A percentile compares a stretch with the other conserved stretches of the same genome.
phyloP scores from a whole-genome alignment of 768 basidiomycete genomes.

The Chalciporus piperatus region DNA sequence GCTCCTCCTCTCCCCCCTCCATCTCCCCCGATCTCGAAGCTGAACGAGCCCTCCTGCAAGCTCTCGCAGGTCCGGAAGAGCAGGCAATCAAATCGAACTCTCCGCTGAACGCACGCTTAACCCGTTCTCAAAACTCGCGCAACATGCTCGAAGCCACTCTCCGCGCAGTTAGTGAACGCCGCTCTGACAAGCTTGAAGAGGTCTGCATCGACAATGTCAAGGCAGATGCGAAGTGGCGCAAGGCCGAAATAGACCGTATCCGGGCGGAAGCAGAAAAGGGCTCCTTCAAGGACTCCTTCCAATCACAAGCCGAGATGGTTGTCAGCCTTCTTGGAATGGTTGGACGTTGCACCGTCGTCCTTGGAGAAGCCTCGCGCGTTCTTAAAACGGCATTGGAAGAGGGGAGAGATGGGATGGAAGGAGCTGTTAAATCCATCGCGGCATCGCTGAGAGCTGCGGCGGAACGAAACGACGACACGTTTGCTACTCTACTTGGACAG shows the following conservation, averaged over 20 bases:
- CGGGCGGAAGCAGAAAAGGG: constrained; percentile 66
- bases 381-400: constrained; percentile 40
- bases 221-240: constrained; percentile 61
- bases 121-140: constrained; percentile 68
- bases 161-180: constrained; percentile 77
- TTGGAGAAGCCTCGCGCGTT: constrained; percentile 55
- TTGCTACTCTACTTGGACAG: constrained; percentile 65
- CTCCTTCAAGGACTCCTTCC: constrained; percentile 58
- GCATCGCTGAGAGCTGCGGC: constrained; percentile 51
- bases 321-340: constrained; percentile 78
- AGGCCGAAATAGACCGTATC: constrained; percentile 66
- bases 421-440: constrained; percentile 47
- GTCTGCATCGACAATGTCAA: constrained; percentile 65
- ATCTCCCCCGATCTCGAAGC: constrained; percentile 61
- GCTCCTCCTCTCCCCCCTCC: constrained; percentile 36
- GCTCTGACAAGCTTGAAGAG: constrained; percentile 76
- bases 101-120: constrained; percentile 52
- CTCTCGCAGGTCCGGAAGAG: constrained; percentile 71
- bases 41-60: constrained; percentile 65
- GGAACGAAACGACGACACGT: constrained; percentile 67
- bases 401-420: constrained; percentile 35
- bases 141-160: constrained; percentile 86
- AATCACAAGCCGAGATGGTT: constrained; percentile 62
- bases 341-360: constrained; percentile 70
- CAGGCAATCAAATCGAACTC: constrained; percentile 59